Conservation (phyloP, 2,329 filamentous ascomycete species). For the Alternaria brassicicola region DNA sequence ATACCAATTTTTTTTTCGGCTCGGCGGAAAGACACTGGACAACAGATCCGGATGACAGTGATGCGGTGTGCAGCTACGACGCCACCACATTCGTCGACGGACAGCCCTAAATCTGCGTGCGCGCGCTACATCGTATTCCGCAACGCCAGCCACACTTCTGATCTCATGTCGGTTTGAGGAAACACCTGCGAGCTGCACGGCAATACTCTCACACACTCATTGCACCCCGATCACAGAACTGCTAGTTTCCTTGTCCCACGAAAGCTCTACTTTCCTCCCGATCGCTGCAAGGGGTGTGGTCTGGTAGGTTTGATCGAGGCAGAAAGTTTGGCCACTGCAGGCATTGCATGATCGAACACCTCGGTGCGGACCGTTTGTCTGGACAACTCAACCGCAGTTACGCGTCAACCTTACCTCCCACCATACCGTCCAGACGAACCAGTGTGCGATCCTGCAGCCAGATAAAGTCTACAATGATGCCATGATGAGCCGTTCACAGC, state of each 20-base stretch:
- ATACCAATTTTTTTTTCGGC: neutral
- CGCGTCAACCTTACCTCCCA: neutral
- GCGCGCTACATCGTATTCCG: neutral
- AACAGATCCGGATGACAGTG: neutral
- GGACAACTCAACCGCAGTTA: neutral
- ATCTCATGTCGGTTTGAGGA: neutral
- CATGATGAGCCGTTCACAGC: neutral
- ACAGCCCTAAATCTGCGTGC: neutral
- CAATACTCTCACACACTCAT: neutral
- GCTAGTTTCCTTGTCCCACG: neutral
- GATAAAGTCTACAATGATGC: neutral
- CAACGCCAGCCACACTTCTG: neutral
- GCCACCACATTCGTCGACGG: neutral
- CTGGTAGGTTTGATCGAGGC: conserved; percentile 1
- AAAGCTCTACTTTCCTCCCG: neutral
- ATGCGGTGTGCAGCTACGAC: neutral
- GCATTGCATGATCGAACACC: conserved; percentile 1
- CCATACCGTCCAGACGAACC: neutral
- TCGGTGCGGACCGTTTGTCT: conserved; percentile 4
- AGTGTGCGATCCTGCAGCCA: neutral
- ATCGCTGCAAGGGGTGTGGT: neutral
- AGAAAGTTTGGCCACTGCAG: neutral
- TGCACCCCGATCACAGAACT: neutral
- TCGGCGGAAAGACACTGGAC: neutral
- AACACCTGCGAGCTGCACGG: neutral